Conservation (phyloP, 352 stramenopile genomes). For the Globisporangium spinosum region DNA sequence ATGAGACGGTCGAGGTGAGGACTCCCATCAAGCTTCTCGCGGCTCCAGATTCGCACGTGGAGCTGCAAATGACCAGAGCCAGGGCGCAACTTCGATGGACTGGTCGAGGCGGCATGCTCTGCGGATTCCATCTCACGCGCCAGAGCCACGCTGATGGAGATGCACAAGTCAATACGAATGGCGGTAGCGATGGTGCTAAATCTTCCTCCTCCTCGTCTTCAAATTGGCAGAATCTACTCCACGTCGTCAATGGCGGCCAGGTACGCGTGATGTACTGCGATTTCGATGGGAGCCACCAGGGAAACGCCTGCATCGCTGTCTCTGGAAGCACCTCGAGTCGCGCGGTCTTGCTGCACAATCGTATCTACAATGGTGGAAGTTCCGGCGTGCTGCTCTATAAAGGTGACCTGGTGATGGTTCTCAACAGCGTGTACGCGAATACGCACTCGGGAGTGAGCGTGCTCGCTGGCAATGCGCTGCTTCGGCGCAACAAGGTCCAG, state of each 20-base stretch:
- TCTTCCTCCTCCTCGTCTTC: neutral
- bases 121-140: constrained; percentile 61
- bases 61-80: constrained; percentile 58
- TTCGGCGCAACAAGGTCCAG: constrained; percentile 63
- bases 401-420: constrained; percentile 53
- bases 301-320: constrained; percentile 63
- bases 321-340: constrained; percentile 40
- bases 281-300: constrained; percentile 57
- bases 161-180: neutral
- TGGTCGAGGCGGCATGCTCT: constrained; percentile 52
- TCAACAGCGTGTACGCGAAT: constrained; percentile 56
- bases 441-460: constrained; percentile 58
- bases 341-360: constrained; percentile 55
- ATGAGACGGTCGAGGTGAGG: constrained; percentile 44
- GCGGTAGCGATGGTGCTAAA: neutral
- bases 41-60: constrained; percentile 51
- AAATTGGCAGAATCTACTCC: constrained; percentile 66
- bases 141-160: constrained; percentile 7
- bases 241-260: constrained; percentile 36
- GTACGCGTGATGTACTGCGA: constrained; percentile 63
- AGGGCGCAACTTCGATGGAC: constrained; percentile 53
- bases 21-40: constrained; percentile 49
- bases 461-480: constrained; percentile 48
- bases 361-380: constrained; percentile 49
- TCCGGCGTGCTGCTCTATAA: constrained; percentile 56